Base-by-base conservation (phyloP, 1,284 basidiomycete species). In the Cerioporus squamosus region DNA sequence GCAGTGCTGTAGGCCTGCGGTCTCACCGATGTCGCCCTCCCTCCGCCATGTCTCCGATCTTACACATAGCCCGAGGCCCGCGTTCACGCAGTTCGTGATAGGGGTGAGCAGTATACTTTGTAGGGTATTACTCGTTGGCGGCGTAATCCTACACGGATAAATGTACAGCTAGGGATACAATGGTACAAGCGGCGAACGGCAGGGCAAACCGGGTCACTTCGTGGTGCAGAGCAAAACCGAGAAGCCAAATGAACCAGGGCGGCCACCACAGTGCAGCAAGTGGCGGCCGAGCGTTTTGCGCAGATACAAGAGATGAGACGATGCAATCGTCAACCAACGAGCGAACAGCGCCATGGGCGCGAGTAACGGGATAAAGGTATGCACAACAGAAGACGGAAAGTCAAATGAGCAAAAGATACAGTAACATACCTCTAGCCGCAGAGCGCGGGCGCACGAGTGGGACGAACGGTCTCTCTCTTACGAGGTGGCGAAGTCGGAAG, bases 141-240 rank as follows among this genome's bases (percentile, higher is more conserved):
- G 42, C 44, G 43, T 55, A 56, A 50, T 64, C 63, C 55, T 64
- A 64, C 63, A 64, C 18, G 42, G 22, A 6, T 51, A 57, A 53
- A 62, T 45, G 51, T 60, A 64, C 63, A 64, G 43, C 63, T 64
- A 64, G 40, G 60, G 63, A 64, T 64, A 64, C 63, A 64, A 56
- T 56, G 33, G 39, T 55, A 57, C 55, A 58, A 26, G 46, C 36
- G 47, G 33, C 18, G 33, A 42, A 20, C 40, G 40, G n/a, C 40
- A 42, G 40, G 18, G n/a, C 40, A 42, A 42, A 2, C n/a, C 9
- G 40, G 40, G 20, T 18, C 40, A 42, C 40, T 42, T 31, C 23
- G 44, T 17, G 38, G 14, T 26, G 10, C 10, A 43, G 38, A 48
- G 45, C 29, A 26, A 6, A 42, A 5, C 40, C 40, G 40, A 42